Conservation (phyloP, 148 eudicot species). For the Vaccinium macrocarpon region DNA sequence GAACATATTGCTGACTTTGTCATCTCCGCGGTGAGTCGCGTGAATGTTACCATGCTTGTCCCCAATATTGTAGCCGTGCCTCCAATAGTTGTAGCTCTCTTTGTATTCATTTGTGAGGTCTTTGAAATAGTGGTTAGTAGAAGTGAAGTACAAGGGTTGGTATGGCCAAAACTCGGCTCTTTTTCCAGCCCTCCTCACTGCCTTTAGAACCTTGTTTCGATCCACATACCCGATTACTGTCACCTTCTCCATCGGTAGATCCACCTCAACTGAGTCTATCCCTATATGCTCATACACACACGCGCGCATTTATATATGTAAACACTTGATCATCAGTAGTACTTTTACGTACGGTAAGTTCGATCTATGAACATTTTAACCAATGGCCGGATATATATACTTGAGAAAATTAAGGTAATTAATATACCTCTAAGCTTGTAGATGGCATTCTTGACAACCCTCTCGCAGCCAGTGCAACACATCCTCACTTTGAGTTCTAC, state of each 20-base stretch:
- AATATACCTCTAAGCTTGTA: constrained; percentile 69
- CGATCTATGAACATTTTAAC: not conserved
- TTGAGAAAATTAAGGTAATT: not conserved
- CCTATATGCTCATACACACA: constrained; percentile 31
- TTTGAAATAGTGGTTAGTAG: constrained; percentile 59
- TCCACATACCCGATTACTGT: constrained; percentile 85
- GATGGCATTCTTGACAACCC: constrained; percentile 80
- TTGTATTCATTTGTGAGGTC: constrained; percentile 73
- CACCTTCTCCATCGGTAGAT: constrained; percentile 84
- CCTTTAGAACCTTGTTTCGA: constrained; percentile 79
- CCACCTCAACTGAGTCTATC: constrained; percentile 77
- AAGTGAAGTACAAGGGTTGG: constrained; percentile 81
- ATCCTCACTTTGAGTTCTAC: constrained; percentile 92
- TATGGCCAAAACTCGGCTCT: constrained; percentile 96
- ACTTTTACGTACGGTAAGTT: not conserved
- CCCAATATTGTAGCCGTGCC: constrained; percentile 80
- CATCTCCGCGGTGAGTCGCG: constrained; percentile 74
- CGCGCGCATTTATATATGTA: not conserved
- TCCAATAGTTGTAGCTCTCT: constrained; percentile 85
- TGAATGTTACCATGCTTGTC: constrained; percentile 77
- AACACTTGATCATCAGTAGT: not conserved
- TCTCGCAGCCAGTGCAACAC: constrained; percentile 95
- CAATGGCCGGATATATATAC: not conserved
- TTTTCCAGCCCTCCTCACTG: constrained; percentile 89
- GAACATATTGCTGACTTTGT: constrained; percentile 91